These are phyloP conservation scores for Candida sakaeoensis DNA, from an alignment of 805 yeast genomes.

Conservation along the genomic window DNA sequence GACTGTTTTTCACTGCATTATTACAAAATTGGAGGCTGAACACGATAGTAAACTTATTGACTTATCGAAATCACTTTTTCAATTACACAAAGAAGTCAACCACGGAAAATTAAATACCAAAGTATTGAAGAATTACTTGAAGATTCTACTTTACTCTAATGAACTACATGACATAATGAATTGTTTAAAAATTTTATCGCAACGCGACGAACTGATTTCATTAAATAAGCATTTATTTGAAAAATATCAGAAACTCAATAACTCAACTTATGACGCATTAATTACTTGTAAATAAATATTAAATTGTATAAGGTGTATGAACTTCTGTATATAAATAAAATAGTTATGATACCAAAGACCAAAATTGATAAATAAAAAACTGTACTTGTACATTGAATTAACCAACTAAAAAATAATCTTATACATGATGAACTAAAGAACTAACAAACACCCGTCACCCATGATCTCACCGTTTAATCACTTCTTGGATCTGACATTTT, in stretches of 20 bases:
- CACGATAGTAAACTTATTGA: neutral
- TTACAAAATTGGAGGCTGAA: neutral
- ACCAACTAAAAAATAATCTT: too few species aligned
- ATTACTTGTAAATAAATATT: too few species aligned
- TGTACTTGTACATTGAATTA: too few species aligned
- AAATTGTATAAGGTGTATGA: too few species aligned
- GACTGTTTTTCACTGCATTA: neutral
- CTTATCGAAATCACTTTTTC: neutral
- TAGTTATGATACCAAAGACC: too few species aligned
- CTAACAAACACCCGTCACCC: neutral
- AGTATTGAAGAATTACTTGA: constrained; percentile 3
- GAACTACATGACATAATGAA: neutral
- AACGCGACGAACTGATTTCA: neutral
- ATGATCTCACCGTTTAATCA: constrained; percentile 1
- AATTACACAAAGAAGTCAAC: neutral
- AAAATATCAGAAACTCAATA: neutral
- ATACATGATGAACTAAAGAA: neutral
- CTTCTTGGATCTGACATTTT: constrained; percentile 46
- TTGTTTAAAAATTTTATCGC: neutral
- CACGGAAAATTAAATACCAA: neutral
- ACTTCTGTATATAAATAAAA: too few species aligned
- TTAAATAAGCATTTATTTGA: neutral
- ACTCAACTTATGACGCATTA: constrained; percentile 2
- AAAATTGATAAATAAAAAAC: too few species aligned
- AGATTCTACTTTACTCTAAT: neutral